Percentiles rank a stretch among this genome's conserved stretches.
Evolutionary conservation across 2,329 filamentous ascomycete genomes (phyloP).

Genomic region (Aspergillus fumigatiaffinis): DNA sequence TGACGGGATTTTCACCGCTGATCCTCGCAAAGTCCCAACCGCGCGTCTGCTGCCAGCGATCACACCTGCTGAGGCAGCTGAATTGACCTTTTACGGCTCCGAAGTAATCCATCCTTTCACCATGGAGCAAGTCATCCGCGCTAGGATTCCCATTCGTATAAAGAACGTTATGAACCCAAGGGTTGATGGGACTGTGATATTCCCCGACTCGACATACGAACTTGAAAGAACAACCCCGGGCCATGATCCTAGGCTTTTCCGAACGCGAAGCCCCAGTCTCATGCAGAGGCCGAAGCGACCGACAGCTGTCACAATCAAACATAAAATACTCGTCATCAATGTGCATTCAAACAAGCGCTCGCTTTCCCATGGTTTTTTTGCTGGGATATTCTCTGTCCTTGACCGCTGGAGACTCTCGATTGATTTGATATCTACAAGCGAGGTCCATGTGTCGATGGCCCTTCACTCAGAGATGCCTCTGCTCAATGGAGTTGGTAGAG

Average conservation of each 20-base stretch:
- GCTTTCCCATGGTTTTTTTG: slow-evolving; percentile 93
- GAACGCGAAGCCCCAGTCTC: slow-evolving; percentile 45
- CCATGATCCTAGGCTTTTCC: slow-evolving; percentile 55
- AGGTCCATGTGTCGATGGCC: slow-evolving; percentile 97
- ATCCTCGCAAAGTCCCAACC: slow-evolving; percentile 85
- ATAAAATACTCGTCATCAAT: slow-evolving; percentile 94
- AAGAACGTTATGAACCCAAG: slow-evolving; percentile 67
- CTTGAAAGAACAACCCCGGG: slow-evolving; percentile 49
- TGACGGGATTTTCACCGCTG: slow-evolving; percentile 85
- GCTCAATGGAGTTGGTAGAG: slow-evolving; percentile 44
- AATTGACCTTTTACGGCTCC: slow-evolving; percentile 89
- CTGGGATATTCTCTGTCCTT: slow-evolving; percentile 86
- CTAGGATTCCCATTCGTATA: slow-evolving; percentile 63
- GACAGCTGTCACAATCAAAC: slow-evolving; percentile 94
- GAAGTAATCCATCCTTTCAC: slow-evolving; percentile 98
- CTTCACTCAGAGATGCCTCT: slow-evolving; percentile 72
- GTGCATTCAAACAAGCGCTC: slow-evolving; percentile 97
- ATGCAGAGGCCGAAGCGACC: slow-evolving; percentile 65
- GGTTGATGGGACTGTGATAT: slow-evolving; percentile 60
- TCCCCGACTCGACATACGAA: slow-evolving; percentile 65
- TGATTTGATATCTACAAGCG: slow-evolving; percentile 91
- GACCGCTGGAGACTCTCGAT: slow-evolving; percentile 85
- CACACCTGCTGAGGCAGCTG: slow-evolving; percentile 90
- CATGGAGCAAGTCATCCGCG: slow-evolving; percentile 82
- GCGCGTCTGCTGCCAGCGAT: slow-evolving; percentile 85